Base-by-base conservation (phyloP, 1,284 basidiomycete species). In the Dichomitus squalens region DNA sequence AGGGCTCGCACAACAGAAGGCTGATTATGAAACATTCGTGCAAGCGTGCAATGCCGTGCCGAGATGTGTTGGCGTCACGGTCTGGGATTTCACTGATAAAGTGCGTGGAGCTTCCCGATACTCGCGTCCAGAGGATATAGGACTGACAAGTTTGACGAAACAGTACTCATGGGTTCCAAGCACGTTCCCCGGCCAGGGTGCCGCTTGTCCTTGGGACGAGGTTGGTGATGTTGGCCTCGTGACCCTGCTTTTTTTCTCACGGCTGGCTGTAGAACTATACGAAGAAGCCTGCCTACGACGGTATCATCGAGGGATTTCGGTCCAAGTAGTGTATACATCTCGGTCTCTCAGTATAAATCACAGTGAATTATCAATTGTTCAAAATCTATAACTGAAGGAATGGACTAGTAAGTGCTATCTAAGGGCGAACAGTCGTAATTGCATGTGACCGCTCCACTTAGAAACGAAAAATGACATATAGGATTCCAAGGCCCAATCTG, bases 51-150 rank as follows among this genome's bases (percentile, higher is more conserved):
- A 77, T 41, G 77, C 76, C 16, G 79, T 84, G 8, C 41, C 69
- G 9, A 70, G 68, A 6, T 86, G 84, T 57, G 70, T 85, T 47
- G 84, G 83, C 7, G 72, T 83, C 31, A 84, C 81, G 4, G 68
- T 82, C 34, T 84, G 81, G 80, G 82, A 81, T 60, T 81, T 75
- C 67, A 81, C 79, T 16, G 80, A 82, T 64, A 80, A 81, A 58
- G 63, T 64, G 36, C 38, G 59, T 41, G 8, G 16, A 5, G n/a
- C n/a, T n/a, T n/a, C 2, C 12, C 12, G 27, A 20, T 4, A 9
- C 0, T 12, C 1, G 23, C 4, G 7, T 20, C 6, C 29, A 5
- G 23, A 20, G 16, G 41, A 29, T 29, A 8, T 7, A 18, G 25
- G 21, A n/a, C n/a, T n/a, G n/a, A n/a, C n/a, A 29, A 29, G 23